Conservation (phyloP, 2,329 filamentous ascomycete genomes). For the Colletotrichum ledebouriae region DNA sequence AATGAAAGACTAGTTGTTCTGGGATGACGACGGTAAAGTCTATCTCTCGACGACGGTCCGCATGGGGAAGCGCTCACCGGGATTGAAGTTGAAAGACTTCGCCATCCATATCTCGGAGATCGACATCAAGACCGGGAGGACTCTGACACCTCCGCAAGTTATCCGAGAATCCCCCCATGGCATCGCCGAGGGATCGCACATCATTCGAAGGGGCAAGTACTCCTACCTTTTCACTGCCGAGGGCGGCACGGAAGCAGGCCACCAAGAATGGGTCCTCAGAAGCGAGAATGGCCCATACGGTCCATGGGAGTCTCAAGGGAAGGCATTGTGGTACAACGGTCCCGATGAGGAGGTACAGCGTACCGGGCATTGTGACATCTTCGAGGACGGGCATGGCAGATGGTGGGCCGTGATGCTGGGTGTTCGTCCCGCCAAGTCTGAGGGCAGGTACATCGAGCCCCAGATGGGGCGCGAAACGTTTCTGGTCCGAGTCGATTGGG, state of each 20-base stretch:
- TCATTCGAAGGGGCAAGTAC: constrained; percentile 51
- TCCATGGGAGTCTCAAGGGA: constrained; percentile 62
- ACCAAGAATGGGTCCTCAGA: constrained; percentile 66
- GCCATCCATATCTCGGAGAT: constrained; percentile 62
- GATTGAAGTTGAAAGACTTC: constrained; percentile 63
- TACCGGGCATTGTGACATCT: constrained; percentile 63
- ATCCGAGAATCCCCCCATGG: constrained; percentile 56
- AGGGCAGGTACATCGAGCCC: constrained; percentile 52
- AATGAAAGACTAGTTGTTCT: constrained; percentile 53
- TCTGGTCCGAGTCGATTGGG: constrained; percentile 63
- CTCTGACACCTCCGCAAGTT: constrained; percentile 52
- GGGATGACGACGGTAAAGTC: constrained; percentile 62
- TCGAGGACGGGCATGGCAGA: constrained; percentile 58
- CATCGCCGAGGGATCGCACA: constrained; percentile 59
- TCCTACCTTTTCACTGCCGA: constrained; percentile 58
- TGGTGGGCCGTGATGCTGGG: constrained; percentile 65
- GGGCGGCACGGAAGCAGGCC: constrained; percentile 61
- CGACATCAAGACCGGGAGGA: constrained; percentile 57
- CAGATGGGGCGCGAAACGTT: constrained; percentile 64
- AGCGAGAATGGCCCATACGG: constrained; percentile 59
- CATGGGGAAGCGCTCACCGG: constrained; percentile 52
- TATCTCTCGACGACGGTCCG: constrained; percentile 62
- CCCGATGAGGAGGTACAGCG: constrained; percentile 62
- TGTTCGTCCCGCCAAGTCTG: constrained; percentile 54
- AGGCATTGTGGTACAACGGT: constrained; percentile 62